Evolutionary conservation across 2,329 filamentous ascomycete genomes (phyloP).

Genomic region (Trichophyton rubrum): DNA sequence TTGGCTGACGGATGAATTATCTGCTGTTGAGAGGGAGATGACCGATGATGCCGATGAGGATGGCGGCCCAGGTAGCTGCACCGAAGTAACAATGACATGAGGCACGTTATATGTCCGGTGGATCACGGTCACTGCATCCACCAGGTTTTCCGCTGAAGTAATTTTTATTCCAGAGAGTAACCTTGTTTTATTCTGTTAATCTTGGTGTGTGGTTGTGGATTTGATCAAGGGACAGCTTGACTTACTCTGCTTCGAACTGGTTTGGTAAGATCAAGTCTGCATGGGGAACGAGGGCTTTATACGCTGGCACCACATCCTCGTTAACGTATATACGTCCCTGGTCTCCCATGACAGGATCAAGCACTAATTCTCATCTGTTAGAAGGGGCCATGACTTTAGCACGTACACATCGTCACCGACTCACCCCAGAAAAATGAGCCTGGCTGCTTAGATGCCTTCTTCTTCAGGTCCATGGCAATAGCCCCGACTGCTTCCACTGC

Average conservation of each 20-base stretch:
- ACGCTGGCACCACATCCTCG: constrained; percentile 81
- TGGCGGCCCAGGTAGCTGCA: constrained; percentile 49
- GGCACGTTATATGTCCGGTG: constrained; percentile 66
- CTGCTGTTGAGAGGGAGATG: constrained; percentile 18
- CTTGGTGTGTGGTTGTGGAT: background rate
- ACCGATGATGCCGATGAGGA: constrained; percentile 34
- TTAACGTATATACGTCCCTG: constrained; percentile 85
- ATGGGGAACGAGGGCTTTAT: constrained; percentile 63
- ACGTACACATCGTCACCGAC: background rate
- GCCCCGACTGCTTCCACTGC: constrained; percentile 71
- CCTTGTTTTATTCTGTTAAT: constrained; percentile 33
- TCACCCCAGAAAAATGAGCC: constrained; percentile 80
- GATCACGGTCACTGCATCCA: constrained; percentile 60
- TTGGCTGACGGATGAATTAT: constrained; percentile 23
- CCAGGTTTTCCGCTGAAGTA: constrained; percentile 58
- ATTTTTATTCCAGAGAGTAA: constrained; percentile 78
- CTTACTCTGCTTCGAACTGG: constrained; percentile 91
- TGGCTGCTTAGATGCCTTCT: constrained; percentile 48
- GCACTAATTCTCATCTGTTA: constrained; percentile 38
- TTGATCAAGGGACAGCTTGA: background rate
- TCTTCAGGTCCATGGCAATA: constrained; percentile 69
- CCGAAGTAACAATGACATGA: constrained; percentile 85
- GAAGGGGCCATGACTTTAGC: background rate
- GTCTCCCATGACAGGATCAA: constrained; percentile 98
- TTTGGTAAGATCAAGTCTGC: constrained; percentile 92